Evolutionary conservation across 352 stramenopile species (phyloP).

Genomic region (Pythium sukuiense): DNA sequence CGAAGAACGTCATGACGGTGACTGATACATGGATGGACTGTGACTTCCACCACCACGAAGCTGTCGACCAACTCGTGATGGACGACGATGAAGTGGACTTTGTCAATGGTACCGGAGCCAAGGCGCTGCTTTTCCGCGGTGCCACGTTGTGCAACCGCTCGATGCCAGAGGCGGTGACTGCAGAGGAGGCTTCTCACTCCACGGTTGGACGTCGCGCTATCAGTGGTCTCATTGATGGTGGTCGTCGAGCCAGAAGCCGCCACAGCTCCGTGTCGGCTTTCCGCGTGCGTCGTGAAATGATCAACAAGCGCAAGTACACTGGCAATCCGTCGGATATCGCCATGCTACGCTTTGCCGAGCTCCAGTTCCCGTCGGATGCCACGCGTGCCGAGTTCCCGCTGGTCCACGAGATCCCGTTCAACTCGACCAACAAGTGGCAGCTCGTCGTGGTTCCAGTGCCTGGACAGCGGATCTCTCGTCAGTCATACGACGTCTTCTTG

Average conservation of each 20-base stretch:
- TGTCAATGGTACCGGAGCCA: conserved; percentile 23
- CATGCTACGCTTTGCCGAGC: conserved; percentile 45
- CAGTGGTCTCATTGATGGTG: not conserved
- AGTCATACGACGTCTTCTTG: conserved; percentile 66
- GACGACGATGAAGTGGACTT: conserved; percentile 41
- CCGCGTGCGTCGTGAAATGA: conserved; percentile 24
- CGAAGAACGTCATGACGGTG: conserved; percentile 67
- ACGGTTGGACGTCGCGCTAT: not conserved
- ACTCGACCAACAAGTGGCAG: conserved; percentile 73
- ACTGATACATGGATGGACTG: conserved; percentile 43
- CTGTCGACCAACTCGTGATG: conserved; percentile 29
- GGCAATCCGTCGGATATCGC: conserved; percentile 56
- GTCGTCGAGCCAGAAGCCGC: not conserved
- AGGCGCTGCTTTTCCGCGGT: conserved; percentile 38
- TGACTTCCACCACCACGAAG: conserved; percentile 33
- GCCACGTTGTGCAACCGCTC: conserved; percentile 44
- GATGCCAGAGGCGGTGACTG: conserved; percentile 16
- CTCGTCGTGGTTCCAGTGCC: conserved; percentile 44
- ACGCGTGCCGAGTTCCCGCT: conserved; percentile 43
- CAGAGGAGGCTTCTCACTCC: not conserved
- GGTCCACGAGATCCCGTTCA: conserved; percentile 62
- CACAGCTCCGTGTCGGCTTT: conserved; percentile 16
- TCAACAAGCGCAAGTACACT: conserved; percentile 43
- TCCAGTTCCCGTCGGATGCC: conserved; percentile 36
- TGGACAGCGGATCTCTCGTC: conserved; percentile 15